phyloP scores from a whole-genome alignment of 2,329 filamentous ascomycete genomes.

The Sporothrix globosa region DNA sequence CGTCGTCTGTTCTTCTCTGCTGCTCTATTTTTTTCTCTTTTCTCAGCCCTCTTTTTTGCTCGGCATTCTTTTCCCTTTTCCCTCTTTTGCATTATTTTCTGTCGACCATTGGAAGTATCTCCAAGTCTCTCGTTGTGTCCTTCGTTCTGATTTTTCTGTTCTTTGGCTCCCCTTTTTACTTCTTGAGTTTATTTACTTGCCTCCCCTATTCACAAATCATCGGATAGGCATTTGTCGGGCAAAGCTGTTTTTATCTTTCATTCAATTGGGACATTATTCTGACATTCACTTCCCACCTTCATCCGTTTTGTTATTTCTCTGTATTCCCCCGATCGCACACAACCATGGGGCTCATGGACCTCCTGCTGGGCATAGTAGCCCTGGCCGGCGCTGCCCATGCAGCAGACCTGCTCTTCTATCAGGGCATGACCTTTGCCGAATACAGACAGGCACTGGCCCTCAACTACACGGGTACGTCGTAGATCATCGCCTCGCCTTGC shows the following conservation, averaged over 20 bases:
- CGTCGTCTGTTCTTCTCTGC: neutral
- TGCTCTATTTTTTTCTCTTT: neutral
- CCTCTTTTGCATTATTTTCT: neutral
- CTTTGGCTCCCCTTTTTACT: neutral
- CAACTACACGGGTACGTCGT: constrained; percentile 34
- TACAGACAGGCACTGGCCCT: constrained; percentile 37
- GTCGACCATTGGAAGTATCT: neutral
- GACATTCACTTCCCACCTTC: neutral
- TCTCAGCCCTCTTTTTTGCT: neutral
- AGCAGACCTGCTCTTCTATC: constrained; percentile 38
- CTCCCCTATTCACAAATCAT: neutral
- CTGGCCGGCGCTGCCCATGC: constrained; percentile 34
- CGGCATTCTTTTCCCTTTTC: neutral
- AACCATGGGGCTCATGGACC: constrained; percentile 21
- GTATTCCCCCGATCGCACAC: neutral
- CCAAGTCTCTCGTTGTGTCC: constrained; percentile 24
- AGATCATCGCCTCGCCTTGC: neutral
- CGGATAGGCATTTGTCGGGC: neutral
- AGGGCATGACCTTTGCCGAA: constrained; percentile 38
- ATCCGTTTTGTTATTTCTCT: neutral
- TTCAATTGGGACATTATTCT: neutral
- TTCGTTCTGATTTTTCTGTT: neutral
- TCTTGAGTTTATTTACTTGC: neutral
- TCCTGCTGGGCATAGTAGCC: constrained; percentile 25
- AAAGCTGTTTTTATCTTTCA: neutral